Percentiles rank a stretch among this genome's conserved stretches.
These are phyloP conservation scores for Chytriomyces confervae DNA, from an alignment of 192 early-diverging fungal genomes.

Conservation along the genomic window DNA sequence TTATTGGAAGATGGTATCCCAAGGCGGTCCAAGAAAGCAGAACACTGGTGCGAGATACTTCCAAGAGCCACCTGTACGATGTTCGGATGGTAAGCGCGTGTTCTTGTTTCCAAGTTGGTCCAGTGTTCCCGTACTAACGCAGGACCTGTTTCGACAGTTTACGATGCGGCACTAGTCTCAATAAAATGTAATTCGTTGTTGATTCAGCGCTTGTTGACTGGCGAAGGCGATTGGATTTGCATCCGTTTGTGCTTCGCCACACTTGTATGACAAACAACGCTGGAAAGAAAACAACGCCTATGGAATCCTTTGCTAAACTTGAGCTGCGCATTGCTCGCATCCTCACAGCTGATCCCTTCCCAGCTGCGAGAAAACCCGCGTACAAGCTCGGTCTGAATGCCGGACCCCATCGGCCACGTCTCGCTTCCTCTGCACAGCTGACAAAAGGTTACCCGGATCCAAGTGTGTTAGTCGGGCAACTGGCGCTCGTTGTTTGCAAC, in stretches of 20 bases:
- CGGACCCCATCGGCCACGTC: neutral
- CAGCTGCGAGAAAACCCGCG: neutral
- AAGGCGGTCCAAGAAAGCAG: constrained; percentile 44
- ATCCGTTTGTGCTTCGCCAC: too few species aligned
- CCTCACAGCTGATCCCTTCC: neutral
- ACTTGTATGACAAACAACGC: too few species aligned
- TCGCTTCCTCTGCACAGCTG: constrained; percentile 1
- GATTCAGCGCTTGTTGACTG: too few species aligned
- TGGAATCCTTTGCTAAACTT: constrained; percentile 5
- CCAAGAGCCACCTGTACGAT: constrained; percentile 57
- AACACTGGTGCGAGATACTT: constrained; percentile 47
- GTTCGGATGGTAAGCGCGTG: constrained; percentile 32
- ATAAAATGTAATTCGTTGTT: too few species aligned
- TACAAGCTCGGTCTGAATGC: constrained; percentile 3
- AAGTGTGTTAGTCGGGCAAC: neutral
- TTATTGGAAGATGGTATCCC: constrained; percentile 63
- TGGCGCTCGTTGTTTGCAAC: neutral
- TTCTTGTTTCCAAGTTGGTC: too few species aligned
- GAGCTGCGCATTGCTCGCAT: constrained; percentile 7
- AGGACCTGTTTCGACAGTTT: too few species aligned
- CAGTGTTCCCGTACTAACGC: too few species aligned
- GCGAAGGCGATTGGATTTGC: too few species aligned
- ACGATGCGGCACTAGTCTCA: too few species aligned
- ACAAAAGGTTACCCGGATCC: constrained; percentile 15
- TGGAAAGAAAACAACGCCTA: neutral